phyloP scores from a whole-genome alignment of 805 yeast species.

The Candida easanensis region DNA sequence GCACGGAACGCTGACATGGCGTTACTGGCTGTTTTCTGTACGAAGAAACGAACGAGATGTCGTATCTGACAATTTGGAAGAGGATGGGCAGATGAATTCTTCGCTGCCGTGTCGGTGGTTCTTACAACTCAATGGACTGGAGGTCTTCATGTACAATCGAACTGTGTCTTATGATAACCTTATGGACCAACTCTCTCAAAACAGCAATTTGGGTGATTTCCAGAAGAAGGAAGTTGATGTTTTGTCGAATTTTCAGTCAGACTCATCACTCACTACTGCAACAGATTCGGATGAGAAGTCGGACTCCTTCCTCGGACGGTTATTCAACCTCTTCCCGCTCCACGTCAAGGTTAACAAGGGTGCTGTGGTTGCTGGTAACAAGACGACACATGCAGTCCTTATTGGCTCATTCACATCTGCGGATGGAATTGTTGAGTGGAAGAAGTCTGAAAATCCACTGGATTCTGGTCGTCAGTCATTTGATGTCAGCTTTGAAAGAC shows the following conservation, averaged over 20 bases:
- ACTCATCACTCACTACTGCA: constrained; percentile 11
- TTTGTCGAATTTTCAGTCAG: constrained; percentile 14
- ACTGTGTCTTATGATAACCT: constrained; percentile 72
- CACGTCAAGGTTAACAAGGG: constrained; percentile 59
- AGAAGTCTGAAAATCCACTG: constrained; percentile 42
- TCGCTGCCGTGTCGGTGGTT: constrained; percentile 54
- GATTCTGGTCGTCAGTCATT: constrained; percentile 56
- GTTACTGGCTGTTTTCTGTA: constrained; percentile 71
- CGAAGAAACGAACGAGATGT: constrained; percentile 26
- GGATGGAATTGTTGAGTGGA: constrained; percentile 56
- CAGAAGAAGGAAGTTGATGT: constrained; percentile 16
- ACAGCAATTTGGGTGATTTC: constrained; percentile 7
- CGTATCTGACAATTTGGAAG: constrained; percentile 12
- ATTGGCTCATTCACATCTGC: constrained; percentile 58
- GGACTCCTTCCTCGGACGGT: constrained; percentile 7
- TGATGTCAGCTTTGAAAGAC: constrained; percentile 44
- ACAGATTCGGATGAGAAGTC: constrained; percentile 1
- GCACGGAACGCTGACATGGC: constrained; percentile 80
- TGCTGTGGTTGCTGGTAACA: constrained; percentile 77
- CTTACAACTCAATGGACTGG: constrained; percentile 71
- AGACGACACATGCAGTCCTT: constrained; percentile 68
- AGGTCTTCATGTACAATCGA: constrained; percentile 79
- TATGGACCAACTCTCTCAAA: constrained; percentile 35
- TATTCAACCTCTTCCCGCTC: constrained; percentile 55
- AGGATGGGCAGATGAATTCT: constrained; percentile 35